Percentiles rank a stretch among this genome's conserved stretches.
Conservation (phyloP, 306 rosid species). For the Prunus padus region DNA sequence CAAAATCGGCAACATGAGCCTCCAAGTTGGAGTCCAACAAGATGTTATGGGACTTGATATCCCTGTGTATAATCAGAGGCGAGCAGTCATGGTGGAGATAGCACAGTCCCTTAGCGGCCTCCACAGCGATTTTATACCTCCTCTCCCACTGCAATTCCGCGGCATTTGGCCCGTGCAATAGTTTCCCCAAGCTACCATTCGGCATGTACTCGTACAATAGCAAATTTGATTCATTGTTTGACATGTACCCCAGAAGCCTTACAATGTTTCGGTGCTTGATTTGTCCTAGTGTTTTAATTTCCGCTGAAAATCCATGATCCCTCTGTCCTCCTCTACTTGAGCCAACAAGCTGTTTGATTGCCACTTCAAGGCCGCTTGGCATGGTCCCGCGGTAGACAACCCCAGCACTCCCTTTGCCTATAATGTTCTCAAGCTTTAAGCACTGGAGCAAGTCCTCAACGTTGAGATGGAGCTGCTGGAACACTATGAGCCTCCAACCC, state of each 20-base stretch:
- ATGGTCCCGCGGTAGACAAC: constrained; percentile 68
- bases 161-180: constrained; percentile 76
- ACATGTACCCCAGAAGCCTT: constrained; percentile 69
- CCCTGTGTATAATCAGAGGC: constrained; percentile 81
- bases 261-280: constrained; percentile 78
- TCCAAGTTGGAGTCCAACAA: constrained; percentile 65
- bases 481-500: constrained; percentile 67
- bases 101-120: constrained; percentile 82
- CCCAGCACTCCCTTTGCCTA: constrained; percentile 87
- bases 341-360: constrained; percentile 50
- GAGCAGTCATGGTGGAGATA: constrained; percentile 93
- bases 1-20: constrained; percentile 95
- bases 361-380: constrained; percentile 53
- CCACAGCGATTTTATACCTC: constrained; percentile 67
- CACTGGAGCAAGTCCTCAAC: constrained; percentile 76
- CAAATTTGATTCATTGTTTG: constrained; percentile 72
- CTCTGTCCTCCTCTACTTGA: constrained; percentile 45
- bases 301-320: constrained; percentile 85
- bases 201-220: constrained; percentile 80
- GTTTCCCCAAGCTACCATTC: constrained; percentile 77
- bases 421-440: constrained; percentile 68
- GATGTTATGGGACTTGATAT: constrained; percentile 86
- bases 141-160: constrained; percentile 80
- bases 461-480: constrained; percentile 49
- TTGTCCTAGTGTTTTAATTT: constrained; percentile 66